Evolutionary conservation across 208 protist species (phyloP), one percentile per base, ranked within the genome.

Genomic region (Trypanosoma boissoni): DNA sequence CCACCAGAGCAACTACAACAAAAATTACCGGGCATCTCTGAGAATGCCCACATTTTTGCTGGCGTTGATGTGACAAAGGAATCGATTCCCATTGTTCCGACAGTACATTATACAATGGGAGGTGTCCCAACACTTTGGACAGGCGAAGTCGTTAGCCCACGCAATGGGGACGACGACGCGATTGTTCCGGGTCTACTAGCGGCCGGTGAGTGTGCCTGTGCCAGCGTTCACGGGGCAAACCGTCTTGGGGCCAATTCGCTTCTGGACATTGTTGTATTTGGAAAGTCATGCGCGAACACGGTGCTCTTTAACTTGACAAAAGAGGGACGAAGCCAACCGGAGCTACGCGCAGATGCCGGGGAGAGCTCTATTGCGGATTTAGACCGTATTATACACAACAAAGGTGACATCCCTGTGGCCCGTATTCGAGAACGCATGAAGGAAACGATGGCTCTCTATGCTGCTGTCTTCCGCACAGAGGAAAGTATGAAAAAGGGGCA

Each of bases 91-190:
- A 96, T 99, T 37, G 86, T 99, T 28, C 98, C 98, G 36, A 99
- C 98, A 21, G 98, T 99, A 31, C 98, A 99, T 76, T 99, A 99
- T 96, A 98, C 98, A 68, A 99, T 99, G 98, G 91, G 90, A 24
- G 91, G 94, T 50, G 78, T 96, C 26, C 91, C 89, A 37, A 97
- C 94, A 29, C 74, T 95, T 7, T 95, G 91, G 85, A 96, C 86
- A 0, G 92, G 92, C 10, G 89, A 97, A 74, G 92, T 95, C 16
- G 73, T 97, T 28, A 92, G 78, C 58, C 86, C 88, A 6, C 84
- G 86, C 37, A 84, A 86, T 48, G 88, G 83, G 26, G 88, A 96
- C 67, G 75, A 96, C 60, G 95, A 99, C 66, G 78, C 77, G 6
- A 91, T 99, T 48, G 94, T 99, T 10, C 92, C 92, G 0, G 98